Conservation (phyloP, 495 filamentous ascomycete species). For the Penicillium egyptiacum region DNA sequence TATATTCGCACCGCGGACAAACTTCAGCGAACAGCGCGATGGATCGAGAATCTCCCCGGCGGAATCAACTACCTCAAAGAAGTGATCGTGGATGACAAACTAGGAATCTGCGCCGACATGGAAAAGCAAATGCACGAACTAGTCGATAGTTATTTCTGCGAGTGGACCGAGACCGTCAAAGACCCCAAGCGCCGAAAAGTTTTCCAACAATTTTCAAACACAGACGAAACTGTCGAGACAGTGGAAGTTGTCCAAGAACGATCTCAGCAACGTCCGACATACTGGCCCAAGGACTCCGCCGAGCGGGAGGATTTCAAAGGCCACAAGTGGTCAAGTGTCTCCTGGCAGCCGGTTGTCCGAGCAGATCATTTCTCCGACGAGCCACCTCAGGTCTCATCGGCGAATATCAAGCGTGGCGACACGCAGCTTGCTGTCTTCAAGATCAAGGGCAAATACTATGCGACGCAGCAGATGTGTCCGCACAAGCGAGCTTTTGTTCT, state of each 20-base stretch:
- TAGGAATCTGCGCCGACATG: slow-evolving; percentile 83
- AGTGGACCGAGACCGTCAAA: slow-evolving; percentile 86
- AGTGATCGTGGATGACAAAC: slow-evolving; percentile 84
- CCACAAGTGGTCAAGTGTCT: slow-evolving; percentile 68
- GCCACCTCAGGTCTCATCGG: slow-evolving; percentile 62
- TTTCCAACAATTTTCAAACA: slow-evolving; percentile 91
- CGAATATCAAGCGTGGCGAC: slow-evolving; percentile 81
- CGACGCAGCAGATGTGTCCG: slow-evolving; percentile 98
- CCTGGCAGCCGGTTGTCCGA: slow-evolving; percentile 84
- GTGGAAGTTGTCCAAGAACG: slow-evolving; percentile 75
- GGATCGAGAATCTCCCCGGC: slow-evolving; percentile 85
- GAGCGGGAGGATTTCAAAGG: slow-evolving; percentile 70
- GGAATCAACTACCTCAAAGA: slow-evolving; percentile 82
- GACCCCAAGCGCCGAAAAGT: slow-evolving; percentile 65
- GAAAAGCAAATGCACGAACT: slow-evolving; percentile 89
- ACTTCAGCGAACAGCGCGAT: slow-evolving; percentile 88
- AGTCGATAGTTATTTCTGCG: slow-evolving; percentile 88
- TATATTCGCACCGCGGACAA: slow-evolving; percentile 97
- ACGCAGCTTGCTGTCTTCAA: slow-evolving; percentile 93
- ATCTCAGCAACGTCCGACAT: slow-evolving; percentile 71
- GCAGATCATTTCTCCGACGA: slow-evolving; percentile 70
- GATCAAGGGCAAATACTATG: slow-evolving; percentile 78
- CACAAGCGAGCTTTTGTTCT: slow-evolving; percentile 93
- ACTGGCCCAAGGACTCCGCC: slow-evolving; percentile 74
- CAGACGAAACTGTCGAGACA: slow-evolving; percentile 63